Conservation (phyloP, 2,329 filamentous ascomycete species). For the Rhynchosporium agropyri region DNA sequence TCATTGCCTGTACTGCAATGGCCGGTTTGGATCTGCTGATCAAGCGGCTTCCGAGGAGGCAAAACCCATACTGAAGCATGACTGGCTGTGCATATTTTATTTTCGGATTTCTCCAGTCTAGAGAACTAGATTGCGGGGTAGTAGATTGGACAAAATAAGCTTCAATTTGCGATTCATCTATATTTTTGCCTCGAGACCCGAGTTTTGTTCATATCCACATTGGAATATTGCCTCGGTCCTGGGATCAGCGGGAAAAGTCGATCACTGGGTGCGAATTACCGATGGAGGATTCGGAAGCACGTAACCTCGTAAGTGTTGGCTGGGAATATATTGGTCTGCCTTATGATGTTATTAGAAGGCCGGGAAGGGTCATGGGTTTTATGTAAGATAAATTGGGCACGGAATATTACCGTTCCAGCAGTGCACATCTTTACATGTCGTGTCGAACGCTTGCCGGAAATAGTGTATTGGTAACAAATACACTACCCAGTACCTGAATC, state of each 20-base stretch:
- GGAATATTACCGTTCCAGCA: slow-evolving; percentile 1
- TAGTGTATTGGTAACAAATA: not conserved
- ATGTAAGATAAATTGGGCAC: not conserved
- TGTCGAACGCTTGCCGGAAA: slow-evolving; percentile 6
- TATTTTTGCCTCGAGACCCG: slow-evolving; percentile 8
- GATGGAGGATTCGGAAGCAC: not conserved
- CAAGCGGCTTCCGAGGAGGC: slow-evolving; percentile 17
- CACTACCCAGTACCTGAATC: not conserved
- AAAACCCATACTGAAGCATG: slow-evolving; percentile 3
- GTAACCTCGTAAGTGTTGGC: not conserved
- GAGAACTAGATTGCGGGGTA: slow-evolving; percentile 19
- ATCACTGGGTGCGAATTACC: slow-evolving; percentile 5
- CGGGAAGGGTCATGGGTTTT: not conserved
- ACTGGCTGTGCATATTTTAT: slow-evolving; percentile 12
- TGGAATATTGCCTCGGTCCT: not conserved
- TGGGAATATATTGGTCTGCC: not conserved
- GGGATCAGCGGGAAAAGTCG: not conserved
- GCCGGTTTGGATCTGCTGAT: slow-evolving; percentile 2
- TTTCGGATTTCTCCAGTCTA: not conserved
- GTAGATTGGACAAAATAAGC: slow-evolving; percentile 6
- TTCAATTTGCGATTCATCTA: slow-evolving; percentile 25
- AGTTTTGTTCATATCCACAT: slow-evolving; percentile 6
- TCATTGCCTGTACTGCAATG: slow-evolving; percentile 11
- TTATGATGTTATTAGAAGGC: not conserved
- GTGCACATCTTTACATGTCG: not conserved